Base-by-base conservation (phyloP, 1,139 yeast species). In the Yamadazyma oceani region DNA sequence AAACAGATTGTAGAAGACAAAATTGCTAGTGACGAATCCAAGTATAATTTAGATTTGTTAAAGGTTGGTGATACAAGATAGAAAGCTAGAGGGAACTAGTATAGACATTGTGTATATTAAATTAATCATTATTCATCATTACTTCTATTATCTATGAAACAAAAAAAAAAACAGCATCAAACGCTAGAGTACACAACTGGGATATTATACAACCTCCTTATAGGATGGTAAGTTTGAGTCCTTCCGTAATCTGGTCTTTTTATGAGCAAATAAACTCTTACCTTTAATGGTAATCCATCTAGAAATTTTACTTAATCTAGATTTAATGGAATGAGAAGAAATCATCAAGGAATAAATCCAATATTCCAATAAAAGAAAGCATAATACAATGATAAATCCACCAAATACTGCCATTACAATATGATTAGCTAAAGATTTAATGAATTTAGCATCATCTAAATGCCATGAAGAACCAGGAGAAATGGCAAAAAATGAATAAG, bases 401-500 rank as follows among this genome's bases (percentile, higher is more conserved):
- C 76, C 78, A 32, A 84, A 57, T 1, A 86, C 85, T 15, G 89
- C 83, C 34, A 83, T 62, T 9, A 79, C 71, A 46, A 86, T 75
- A 60, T 87, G 95, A 46, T 76, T 71, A 19, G 85, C 86, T 63
- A 87, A 66, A 9, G 78, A 66, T 53, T 85, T 80, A 57, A 87
- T 77, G 55, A 85, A 78, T 42, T 79, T 73, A 17, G 96, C 95
- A 60, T 87, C 96, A 50, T 82, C 87, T 54, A 80, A 62, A 60
- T 88, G 96, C 96, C 96, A 88, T 21, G 94, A 84, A 2, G 92
- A 84, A 31, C 96, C 96, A 36, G 78, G 75, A 0, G 87, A 73
- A 39, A 85, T 82, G 34, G 79, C 70, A 61, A 87, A 86, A 56
- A 84, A 87, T 3, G 90, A 75, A 50, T 72, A 58, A 5, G 64